Base-by-base conservation (phyloP, 2,329 filamentous ascomycete genomes). In the Aspergillus chevalieri region DNA sequence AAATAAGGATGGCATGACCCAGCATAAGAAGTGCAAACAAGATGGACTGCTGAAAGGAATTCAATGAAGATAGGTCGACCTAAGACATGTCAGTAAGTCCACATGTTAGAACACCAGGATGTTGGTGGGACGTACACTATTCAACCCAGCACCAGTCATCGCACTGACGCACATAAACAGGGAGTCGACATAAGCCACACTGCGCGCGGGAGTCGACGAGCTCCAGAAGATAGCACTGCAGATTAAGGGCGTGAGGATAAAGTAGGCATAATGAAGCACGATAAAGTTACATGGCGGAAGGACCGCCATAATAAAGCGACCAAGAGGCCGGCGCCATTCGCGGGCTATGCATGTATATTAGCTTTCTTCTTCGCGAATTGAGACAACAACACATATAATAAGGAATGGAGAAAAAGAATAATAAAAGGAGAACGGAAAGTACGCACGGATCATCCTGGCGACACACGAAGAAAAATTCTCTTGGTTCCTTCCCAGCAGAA, bases 1-100 rank as follows among this genome's bases (percentile, higher is more conserved):
- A 84, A 2, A 88, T 81, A 61, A 83, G 81, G n/a, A 87, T 80
- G 10, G 80, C 74, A 48, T 82, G 83, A 1, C 86, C 86, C 6
- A 85, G 63, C 43, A 87, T 72, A 52, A 88, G 84, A 39, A 87
- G 71, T 3, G 83, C 51, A 57, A 83, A 86, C 8, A 89, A 72
- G 36, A 86, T 67, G 24, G 80, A 69, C 63, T 89, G 86, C 64
- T 89, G 85, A 61, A 83, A 85, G 0, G 79, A 83, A 36, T 82
- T 87, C 59, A 88, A 61, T 24, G 74, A 70, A 48, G 79, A 83
- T 21, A 87, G 68, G 39, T 70, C 65, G 33, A 71, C 49, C 66
- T 69, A 28, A 12, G 33, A 10, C n/a, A 41, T n/a, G 6, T 58
- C 45, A 57, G 28, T 8, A 39, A 17, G 17, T 17, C 17, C 17